These are phyloP conservation scores for Powellomyces hirtus DNA, from an alignment of 192 early-diverging fungal genomes.

Conservation along the genomic window DNA sequence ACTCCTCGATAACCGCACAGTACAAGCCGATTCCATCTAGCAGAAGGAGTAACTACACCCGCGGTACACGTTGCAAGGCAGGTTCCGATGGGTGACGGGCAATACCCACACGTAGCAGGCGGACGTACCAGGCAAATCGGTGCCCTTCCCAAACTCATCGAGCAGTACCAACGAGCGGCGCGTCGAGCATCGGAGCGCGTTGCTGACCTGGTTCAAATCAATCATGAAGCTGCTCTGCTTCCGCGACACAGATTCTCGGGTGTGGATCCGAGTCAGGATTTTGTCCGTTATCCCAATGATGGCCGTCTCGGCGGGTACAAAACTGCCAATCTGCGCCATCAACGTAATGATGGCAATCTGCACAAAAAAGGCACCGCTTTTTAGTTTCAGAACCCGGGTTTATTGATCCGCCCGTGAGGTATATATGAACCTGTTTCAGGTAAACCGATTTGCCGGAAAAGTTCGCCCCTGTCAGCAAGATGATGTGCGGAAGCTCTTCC, in stretches of 20 bases:
- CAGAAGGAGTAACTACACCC: too few species aligned
- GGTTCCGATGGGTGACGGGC: too few species aligned
- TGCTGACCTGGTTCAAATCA: conserved; percentile 64
- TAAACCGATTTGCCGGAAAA: conserved; percentile 68
- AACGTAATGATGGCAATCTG: conserved; percentile 75
- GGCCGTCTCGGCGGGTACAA: conserved; percentile 74
- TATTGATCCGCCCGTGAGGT: background rate
- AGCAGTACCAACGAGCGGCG: conserved; percentile 59
- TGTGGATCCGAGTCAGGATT: conserved; percentile 74
- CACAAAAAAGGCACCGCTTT: background rate
- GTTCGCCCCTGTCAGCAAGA: conserved; percentile 81
- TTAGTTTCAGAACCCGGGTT: too few species aligned
- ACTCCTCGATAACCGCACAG: conserved; percentile 63
- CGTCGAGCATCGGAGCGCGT: conserved; percentile 53
- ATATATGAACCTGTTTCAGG: conserved; percentile 34
- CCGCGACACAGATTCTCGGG: conserved; percentile 65
- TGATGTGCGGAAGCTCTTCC: conserved; percentile 36
- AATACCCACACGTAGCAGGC: too few species aligned
- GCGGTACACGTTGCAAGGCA: too few species aligned
- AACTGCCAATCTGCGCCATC: conserved; percentile 89
- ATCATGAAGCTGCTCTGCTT: conserved; percentile 70
- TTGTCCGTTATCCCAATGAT: conserved; percentile 73
- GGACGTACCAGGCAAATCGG: conserved; percentile 46
- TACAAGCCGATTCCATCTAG: conserved; percentile 79
- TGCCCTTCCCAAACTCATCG: conserved; percentile 88